Conservation (phyloP, 208 protist genomes). For the Leishmania turanica region DNA sequence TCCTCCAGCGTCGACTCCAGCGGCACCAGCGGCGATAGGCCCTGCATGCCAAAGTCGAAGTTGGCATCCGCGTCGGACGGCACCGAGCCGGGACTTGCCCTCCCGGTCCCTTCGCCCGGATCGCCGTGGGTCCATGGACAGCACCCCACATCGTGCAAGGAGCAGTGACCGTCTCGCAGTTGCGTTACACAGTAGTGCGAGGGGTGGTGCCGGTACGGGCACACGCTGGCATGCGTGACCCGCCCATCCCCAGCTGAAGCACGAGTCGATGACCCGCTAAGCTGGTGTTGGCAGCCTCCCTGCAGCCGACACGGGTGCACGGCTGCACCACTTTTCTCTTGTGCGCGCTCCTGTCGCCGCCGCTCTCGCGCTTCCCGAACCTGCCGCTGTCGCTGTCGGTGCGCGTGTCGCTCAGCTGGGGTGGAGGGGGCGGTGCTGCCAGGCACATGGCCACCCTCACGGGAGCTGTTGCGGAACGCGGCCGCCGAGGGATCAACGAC, state of each 20-base stretch:
- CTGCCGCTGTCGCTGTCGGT: constrained; percentile 8
- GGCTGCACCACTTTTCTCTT: constrained; percentile 15
- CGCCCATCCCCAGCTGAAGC: not conserved
- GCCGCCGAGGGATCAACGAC: not conserved
- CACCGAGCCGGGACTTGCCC: not conserved
- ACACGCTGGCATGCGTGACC: constrained; percentile 3
- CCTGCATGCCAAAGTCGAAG: not conserved
- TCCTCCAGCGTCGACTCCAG: not conserved
- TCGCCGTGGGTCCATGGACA: constrained; percentile 63
- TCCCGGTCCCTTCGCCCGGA: not conserved
- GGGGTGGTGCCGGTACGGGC: constrained; percentile 41
- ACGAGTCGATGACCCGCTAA: not conserved
- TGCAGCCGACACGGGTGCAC: constrained; percentile 57
- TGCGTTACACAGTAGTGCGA: constrained; percentile 40
- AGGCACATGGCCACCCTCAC: not conserved
- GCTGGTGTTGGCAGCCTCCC: constrained; percentile 34
- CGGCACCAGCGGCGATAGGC: not conserved
- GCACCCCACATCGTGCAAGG: constrained; percentile 29
- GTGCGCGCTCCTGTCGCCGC: constrained; percentile 20
- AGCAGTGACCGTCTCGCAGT: constrained; percentile 44
- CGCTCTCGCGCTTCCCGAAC: constrained; percentile 31
- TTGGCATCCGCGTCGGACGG: not conserved
- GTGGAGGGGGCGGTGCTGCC: constrained; percentile 1
- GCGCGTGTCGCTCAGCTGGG: constrained; percentile 20
- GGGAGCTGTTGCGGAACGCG: not conserved